These are phyloP conservation scores for Pseudogymnoascus sp. DNA, from an alignment of 2,329 filamentous ascomycete genomes.

Conservation along the genomic window DNA sequence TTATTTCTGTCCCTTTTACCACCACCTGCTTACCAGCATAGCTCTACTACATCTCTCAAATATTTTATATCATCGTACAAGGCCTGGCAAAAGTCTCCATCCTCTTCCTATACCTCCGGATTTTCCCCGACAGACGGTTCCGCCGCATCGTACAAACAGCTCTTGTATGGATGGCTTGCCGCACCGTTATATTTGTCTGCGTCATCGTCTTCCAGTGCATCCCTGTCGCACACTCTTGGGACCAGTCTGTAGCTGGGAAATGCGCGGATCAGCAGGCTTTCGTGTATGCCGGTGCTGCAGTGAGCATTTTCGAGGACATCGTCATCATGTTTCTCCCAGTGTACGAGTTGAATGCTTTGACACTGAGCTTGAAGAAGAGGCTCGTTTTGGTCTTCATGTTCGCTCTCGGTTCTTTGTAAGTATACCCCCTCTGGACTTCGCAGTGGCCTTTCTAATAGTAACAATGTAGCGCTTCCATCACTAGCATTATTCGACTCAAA, in stretches of 20 bases:
- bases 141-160: conserved; percentile 9
- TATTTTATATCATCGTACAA: conserved; percentile 17
- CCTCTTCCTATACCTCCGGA: conserved; percentile 17
- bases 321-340: conserved; percentile 57
- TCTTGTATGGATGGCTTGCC: conserved; percentile 10
- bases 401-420: conserved; percentile 56
- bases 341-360: conserved; percentile 53
- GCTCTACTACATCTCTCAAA: conserved; percentile 17
- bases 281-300: conserved; percentile 56
- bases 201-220: conserved; percentile 17
- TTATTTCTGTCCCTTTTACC: not conserved
- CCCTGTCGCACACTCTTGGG: conserved; percentile 17
- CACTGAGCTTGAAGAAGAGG: conserved; percentile 55
- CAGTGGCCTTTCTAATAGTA: conserved; percentile 2
- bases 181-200: conserved; percentile 12
- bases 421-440: conserved; percentile 17
- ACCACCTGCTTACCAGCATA: conserved; percentile 5
- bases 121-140: conserved; percentile 15
- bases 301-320: conserved; percentile 62
- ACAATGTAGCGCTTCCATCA: conserved; percentile 17
- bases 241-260: conserved; percentile 18
- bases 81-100: conserved; percentile 18
- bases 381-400: conserved; percentile 58
- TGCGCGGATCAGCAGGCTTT: conserved; percentile 57
- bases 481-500: conserved; percentile 19